These are phyloP conservation scores for Chiua virens DNA, from an alignment of 768 basidiomycete species.

Conservation along the genomic window DNA sequence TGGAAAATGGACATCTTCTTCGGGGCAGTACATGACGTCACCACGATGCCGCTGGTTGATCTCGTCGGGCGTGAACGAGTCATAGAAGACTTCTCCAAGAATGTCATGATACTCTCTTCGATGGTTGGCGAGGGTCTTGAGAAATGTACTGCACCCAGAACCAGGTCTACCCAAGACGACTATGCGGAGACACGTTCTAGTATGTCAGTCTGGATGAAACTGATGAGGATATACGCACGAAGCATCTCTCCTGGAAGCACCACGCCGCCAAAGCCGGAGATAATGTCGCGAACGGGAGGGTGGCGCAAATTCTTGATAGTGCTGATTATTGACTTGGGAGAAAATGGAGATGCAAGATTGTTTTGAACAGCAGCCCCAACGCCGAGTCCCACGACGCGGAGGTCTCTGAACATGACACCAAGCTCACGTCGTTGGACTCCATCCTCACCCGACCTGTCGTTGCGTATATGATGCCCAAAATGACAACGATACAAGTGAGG, in stretches of 20 bases:
- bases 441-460: conserved; percentile 32
- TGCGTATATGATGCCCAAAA: neutral
- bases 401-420: conserved; percentile 51
- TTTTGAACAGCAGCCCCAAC: conserved; percentile 43
- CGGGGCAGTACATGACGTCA: conserved; percentile 46
- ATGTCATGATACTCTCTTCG: conserved; percentile 42
- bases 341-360: conserved; percentile 54
- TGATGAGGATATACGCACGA: conserved; percentile 42
- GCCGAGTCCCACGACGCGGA: conserved; percentile 52
- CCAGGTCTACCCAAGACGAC: conserved; percentile 86
- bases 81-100: conserved; percentile 42
- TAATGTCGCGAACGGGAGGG: conserved; percentile 62
- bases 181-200: conserved; percentile 20
- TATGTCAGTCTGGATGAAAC: neutral
- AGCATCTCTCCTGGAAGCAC: conserved; percentile 76
- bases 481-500: neutral
- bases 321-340: conserved; percentile 39
- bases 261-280: conserved; percentile 62
- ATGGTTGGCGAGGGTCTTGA: conserved; percentile 53
- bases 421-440: conserved; percentile 40
- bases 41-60: conserved; percentile 49
- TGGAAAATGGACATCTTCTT: conserved; percentile 86
- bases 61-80: conserved; percentile 44
- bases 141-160: conserved; percentile 51
- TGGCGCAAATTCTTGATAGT: conserved; percentile 48